Evolutionary conservation across 495 filamentous ascomycete genomes (phyloP), one percentile per base, ranked within the genome.

Genomic region (Penicillium cinerascens): DNA sequence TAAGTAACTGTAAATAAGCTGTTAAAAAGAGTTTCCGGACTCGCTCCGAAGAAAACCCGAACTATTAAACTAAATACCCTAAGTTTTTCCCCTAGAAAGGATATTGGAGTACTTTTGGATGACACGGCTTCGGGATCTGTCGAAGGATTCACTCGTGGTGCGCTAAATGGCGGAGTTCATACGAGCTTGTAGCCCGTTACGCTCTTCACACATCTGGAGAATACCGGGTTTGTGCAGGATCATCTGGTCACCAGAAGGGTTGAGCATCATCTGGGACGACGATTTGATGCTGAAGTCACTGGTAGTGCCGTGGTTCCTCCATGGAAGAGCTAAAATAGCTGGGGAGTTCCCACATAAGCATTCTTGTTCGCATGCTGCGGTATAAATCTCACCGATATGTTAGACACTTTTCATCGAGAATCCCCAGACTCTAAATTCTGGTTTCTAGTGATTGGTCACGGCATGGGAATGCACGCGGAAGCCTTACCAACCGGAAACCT

Each of bases 381-480:
- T 29, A 3, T 29, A 8, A 33, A 33, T 33, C 29, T 33, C 8
- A 9, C 47, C 7, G 29, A 50, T 61, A 49, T 25, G 43, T 33
- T 6, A 33, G 29, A 33, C 25, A 26, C 29, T 10, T 3, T 10
- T 10, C 11, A 10, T 10, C 3, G 11, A 33, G 3, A 10, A 33
- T 13, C 29, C 13, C 9, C 10, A 13, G 29, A 4, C 4, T 13
- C 11, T 15, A 13, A 29, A 9, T 7, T n/a, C 51, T 17, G 4
- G 20, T 33, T 2, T 2, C 27, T 35, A 61, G 58, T 54, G 47
- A 57, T 57, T 23, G 21, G 54, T 10, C 54, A 40, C 22, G 54
- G 58, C 21, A 49, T 61, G 58, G 58, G 43, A 3, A 27, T 45
- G 10, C 51, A 54, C 33, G 44, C 58, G 1, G 35, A 26, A n/a